Base-by-base conservation (phyloP, 2,329 filamentous ascomycete genomes). In the Trichoderma atrobrunneum region DNA sequence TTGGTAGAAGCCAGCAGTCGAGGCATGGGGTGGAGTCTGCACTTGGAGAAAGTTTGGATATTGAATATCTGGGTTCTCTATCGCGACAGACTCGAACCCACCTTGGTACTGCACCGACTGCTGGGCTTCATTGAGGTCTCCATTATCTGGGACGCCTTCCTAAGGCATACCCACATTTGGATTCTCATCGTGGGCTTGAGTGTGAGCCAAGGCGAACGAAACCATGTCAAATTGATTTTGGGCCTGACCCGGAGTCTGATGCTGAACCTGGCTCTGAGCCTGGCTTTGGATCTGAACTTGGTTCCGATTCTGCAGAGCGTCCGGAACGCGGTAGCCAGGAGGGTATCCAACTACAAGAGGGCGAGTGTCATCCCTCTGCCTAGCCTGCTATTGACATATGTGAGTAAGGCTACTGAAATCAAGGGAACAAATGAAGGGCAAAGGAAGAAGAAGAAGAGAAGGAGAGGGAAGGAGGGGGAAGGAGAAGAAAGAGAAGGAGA, bases 151-250 rank as follows among this genome's bases (percentile, higher is more conserved):
- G 66, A 56, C 57, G 21, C 71, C 75, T 68, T 69, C 63, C 76
- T 76, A 77, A 28, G 74, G 56, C 34, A 69, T 51, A 48, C 72
- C 72, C 30, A 59, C 39, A 32, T 70, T 61, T 12, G 43, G 56
- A 43, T 59, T 57, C 14, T 72, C 68, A 70, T 70, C 71, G 30
- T 67, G 26, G 28, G 70, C 34, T 34, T 73, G 39, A 18, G 70
- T 60, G 34, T 71, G 71, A 64, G 71, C 59, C 39, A 64, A n/a
- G 7, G 65, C 71, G 18, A 64, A 64, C n/a, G 71, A 56, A 34
- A 60, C 34, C 11, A 70, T 24, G 28, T 70, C 71, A 24, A 64
- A 28, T 32, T 54, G 62, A 18, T 32, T 65, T 2, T 32, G 43
- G 11, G 30, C 5, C 30, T 54, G 62, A 2, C 14, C 34, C 24